Base-by-base conservation (phyloP, 345 rosid genomes). In the Ceriops decandra region DNA sequence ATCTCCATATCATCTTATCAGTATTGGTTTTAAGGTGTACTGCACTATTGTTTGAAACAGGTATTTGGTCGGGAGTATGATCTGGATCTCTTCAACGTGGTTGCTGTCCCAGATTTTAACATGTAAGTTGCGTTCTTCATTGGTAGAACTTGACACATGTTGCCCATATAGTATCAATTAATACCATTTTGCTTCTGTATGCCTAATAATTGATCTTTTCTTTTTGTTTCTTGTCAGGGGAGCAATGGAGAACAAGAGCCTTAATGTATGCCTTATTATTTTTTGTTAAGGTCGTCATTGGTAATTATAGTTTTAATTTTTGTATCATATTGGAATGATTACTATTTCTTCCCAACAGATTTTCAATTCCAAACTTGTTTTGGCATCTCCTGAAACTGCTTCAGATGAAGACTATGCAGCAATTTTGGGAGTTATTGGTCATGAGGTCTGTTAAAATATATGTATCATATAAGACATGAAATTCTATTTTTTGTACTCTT, bases 181-280 rank as follows among this genome's bases (percentile, higher is more conserved):
- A 57, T 57, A 27, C 56, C 10, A 31, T 62, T 63, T 52, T 11
- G 31, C 24, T 60, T 64, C 56, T 38, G 32, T 42, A 30, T 19
- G 30, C 63, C 51, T 62, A 21, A 26, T 19, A 24, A 57, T 30
- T 36, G 27, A 36, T 57, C 52, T 11, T 24, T 61, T 24, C 17
- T 62, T 36, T 31, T 66, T 11, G 30, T 66, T 42, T 15, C 65
- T 82, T 82, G 60, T 63, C 82, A 92, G 99, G 98, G 99, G 99
- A 81, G 99, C 99, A 72, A 95, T 88, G 99, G 99, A 95, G 77
- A 95, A 92, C 84, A 95, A 95, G 83, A 95, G 99, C 86, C 81
- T 95, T 75, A 95, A 95, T 82, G 99, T 92, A 83, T 67, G 82
- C 46, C 58, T 68, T 59, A 66, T 47, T 26, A 62, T 63, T 51